Evolutionary conservation across 108 stramenopile species (phyloP), one percentile per base, ranked within the genome.

Genomic region (Asterionellopsis glacialis): DNA sequence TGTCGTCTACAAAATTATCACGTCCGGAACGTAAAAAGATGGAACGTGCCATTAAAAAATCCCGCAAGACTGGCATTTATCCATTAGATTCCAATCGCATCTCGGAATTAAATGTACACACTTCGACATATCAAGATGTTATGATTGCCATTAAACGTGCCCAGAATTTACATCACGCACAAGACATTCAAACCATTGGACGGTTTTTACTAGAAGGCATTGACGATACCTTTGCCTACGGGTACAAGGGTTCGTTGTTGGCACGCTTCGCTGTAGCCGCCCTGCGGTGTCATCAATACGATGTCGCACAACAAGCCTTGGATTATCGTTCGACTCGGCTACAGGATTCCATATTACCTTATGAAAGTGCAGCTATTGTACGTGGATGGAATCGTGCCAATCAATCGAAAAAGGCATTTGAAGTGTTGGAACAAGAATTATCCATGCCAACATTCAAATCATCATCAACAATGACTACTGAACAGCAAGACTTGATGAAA

Each of bases 201-300:
- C 67, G 77, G 42, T 91, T 91, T 61, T 70, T 91, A 54, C 50
- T 91, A 26, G 81, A 84, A 43, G 70, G 86, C 50, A 74, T 76
- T 23, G 82, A 82, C 73, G 66, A 74, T 27, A 39, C 61, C 0
- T 83, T 75, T 61, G 85, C 83, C 51, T 83, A 87, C 55, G 87
- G 87, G 16, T 85, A 85, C 51, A 63, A 80, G 55, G 91, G 91
- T 51, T 84, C 84, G 6, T 74, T 92, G 42, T 61, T 92, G 27
- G 73, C 87, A 14, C 76, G 91, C 33, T 77, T 89, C 41, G 87
- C 91, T 45, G 91, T 92, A 11, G 87, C 87, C 7, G 84, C 91
- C 0, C 60, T 92, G 38, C 87, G 80, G 53, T 44, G 84, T 49
- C 68, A 76, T 40, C 78, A 89, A 24, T 70, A 87, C 14, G 45